Percentiles rank a stretch among this genome's conserved stretches.
Evolutionary conservation across 345 rosid species (phyloP).

Genomic region (Gossypium anomalum): DNA sequence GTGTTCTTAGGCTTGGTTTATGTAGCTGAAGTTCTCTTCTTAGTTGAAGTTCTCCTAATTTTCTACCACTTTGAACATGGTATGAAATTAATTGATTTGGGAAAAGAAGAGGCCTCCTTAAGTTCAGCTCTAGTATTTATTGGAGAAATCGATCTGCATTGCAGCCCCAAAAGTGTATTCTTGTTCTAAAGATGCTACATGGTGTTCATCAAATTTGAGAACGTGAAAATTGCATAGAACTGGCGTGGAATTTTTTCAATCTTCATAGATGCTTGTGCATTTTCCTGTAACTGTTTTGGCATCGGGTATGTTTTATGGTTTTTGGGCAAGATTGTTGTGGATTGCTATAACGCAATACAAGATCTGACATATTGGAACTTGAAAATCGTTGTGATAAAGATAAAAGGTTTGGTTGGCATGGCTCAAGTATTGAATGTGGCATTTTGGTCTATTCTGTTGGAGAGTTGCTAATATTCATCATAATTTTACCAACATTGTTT

Average conservation of each 20-base stretch:
- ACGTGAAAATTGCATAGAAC: conserved; percentile 1
- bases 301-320: conserved; percentile 5
- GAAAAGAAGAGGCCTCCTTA: background rate
- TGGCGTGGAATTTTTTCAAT: background rate
- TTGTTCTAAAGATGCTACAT: background rate
- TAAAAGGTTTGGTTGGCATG: background rate
- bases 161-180: background rate
- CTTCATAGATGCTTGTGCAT: background rate
- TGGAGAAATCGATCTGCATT: background rate
- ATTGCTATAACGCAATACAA: background rate
- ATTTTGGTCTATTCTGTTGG: background rate
- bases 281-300: background rate
- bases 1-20: background rate
- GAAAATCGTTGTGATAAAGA: background rate
- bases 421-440: background rate
- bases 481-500: background rate
- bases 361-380: background rate
- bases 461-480: background rate
- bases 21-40: background rate
- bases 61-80: background rate
- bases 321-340: background rate
- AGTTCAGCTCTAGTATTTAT: background rate
- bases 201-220: background rate
- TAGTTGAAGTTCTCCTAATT: background rate
- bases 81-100: background rate